These are phyloP conservation scores for Panicum hallii DNA, from an alignment of 202 grass and related monocot genomes.

Conservation along the genomic window DNA sequence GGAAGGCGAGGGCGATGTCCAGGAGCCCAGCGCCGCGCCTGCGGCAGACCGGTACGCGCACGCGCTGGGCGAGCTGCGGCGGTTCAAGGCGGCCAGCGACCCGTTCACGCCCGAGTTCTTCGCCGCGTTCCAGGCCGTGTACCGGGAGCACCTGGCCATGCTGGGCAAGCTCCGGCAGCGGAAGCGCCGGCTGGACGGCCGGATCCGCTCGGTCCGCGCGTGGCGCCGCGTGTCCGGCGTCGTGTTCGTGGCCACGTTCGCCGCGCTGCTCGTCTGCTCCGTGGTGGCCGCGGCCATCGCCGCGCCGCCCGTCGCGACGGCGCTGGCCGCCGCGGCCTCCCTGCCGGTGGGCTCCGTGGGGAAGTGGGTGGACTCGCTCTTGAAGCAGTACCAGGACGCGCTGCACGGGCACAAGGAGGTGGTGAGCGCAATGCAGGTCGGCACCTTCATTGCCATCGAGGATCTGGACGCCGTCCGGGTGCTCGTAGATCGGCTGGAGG, in stretches of 20 bases:
- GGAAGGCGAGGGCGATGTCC: not conserved
- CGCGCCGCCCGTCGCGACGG: constrained; percentile 44
- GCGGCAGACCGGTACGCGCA: constrained; percentile 33
- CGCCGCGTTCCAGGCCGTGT: constrained; percentile 55
- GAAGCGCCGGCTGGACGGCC: constrained; percentile 54
- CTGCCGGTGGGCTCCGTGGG: constrained; percentile 68
- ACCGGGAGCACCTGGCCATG: constrained; percentile 58
- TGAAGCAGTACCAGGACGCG: constrained; percentile 64
- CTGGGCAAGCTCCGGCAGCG: constrained; percentile 56
- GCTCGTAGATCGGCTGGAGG: constrained; percentile 57
- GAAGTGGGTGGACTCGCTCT: constrained; percentile 70
- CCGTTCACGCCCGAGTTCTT: constrained; percentile 70
- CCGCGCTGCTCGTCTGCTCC: constrained; percentile 64
- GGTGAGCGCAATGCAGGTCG: constrained; percentile 63
- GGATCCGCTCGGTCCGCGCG: constrained; percentile 48
- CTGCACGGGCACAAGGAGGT: constrained; percentile 62
- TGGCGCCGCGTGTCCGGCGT: constrained; percentile 65
- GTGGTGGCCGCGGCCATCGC: constrained; percentile 60
- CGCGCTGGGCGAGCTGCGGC: constrained; percentile 48
- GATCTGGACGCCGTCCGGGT: constrained; percentile 63
- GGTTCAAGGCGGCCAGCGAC: constrained; percentile 51
- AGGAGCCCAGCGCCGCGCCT: not conserved
- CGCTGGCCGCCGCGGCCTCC: constrained; percentile 51
- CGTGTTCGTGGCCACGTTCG: constrained; percentile 58
- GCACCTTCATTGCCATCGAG: constrained; percentile 64